These are phyloP conservation scores for Stemphylium vesicarium DNA, from an alignment of 2,329 filamentous ascomycete species.

Conservation along the genomic window DNA sequence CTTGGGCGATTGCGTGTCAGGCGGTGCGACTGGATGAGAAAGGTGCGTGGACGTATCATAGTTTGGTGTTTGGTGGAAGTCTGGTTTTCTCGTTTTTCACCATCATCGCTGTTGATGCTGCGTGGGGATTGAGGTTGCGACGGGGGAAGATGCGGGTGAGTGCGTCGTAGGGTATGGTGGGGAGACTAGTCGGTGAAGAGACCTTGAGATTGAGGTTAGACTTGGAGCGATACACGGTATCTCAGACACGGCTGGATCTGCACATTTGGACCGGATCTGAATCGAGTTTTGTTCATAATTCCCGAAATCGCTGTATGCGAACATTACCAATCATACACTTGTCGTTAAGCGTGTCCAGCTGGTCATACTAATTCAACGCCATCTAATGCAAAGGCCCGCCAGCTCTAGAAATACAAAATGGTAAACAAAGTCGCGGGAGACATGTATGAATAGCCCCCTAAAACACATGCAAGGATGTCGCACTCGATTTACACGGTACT, in stretches of 20 bases:
- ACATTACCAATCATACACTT: not conserved
- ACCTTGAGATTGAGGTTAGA: too few relatives aligned
- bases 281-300: not conserved
- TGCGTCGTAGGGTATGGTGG: too few relatives aligned
- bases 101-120: conserved; percentile 56
- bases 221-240: too few relatives aligned
- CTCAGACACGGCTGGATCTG: too few relatives aligned
- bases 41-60: conserved; percentile 72
- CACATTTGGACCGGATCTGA: not conserved
- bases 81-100: conserved; percentile 70
- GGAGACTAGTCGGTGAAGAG: too few relatives aligned
- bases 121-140: too few relatives aligned
- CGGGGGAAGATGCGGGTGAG: too few relatives aligned
- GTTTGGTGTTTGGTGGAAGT: conserved; percentile 70
- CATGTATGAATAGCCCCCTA: too few relatives aligned
- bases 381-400: too few relatives aligned
- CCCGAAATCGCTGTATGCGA: not conserved
- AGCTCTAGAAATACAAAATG: too few relatives aligned
- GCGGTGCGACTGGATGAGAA: conserved; percentile 44
- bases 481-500: conserved; percentile 2
- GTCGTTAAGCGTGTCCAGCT: not conserved
- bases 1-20: conserved; percentile 70
- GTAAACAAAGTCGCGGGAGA: too few relatives aligned
- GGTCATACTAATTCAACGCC: too few relatives aligned
- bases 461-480: not conserved